Base-by-base conservation (phyloP, 2,329 filamentous ascomycete genomes). In the Penicillium digitatum region DNA sequence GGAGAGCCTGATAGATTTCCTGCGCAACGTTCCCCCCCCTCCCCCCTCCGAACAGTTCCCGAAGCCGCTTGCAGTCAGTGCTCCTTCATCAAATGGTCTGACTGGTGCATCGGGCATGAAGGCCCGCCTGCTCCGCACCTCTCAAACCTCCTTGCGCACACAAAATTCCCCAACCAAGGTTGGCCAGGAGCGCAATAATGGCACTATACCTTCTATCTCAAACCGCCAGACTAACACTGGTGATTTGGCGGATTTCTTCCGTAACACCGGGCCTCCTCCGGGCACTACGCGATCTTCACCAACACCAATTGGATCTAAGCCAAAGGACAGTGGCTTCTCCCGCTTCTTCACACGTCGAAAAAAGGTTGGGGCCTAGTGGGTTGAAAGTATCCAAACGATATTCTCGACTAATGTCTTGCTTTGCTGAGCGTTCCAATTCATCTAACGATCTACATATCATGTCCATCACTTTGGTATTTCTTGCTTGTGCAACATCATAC, bases 211-310 rank as follows among this genome's bases (percentile, higher is more conserved):
- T 37, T 59, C 59, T 57, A 39, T 64, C 32, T 57, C 65, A 10
- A 57, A 68, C 40, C 62, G 66, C 37, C 65, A 69, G 48, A 73
- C 70, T 18, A 74, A 74, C 26, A 90, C 87, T 2, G 81, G 82
- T 18, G 88, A 90, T 48, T 73, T 93, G 42, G 88, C 89, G 0
- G 83, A 85, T 48, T 93, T 93, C 69, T 74, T 94, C 31, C 82
- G 81, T 50, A 84, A 84, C 64, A 88, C 87, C 14, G 85, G 80
- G 32, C 87, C 88, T 3, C 85, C 86, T 1, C 77, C 79, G 14
- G 67, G 66, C 16, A 58, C 66, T 32, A 34, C 49, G 2, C 55
- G 48, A 20, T 60, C 60, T 8, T 39, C 52, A 4, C 51, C 66
- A 10, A 48, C 58, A 54, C 34, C 62, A 39, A 39, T 50, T 48